Evolutionary conservation across 2,329 filamentous ascomycete species (phyloP), one percentile per base, ranked within the genome.

Genomic region (Pseudogymnoascus sp.): DNA sequence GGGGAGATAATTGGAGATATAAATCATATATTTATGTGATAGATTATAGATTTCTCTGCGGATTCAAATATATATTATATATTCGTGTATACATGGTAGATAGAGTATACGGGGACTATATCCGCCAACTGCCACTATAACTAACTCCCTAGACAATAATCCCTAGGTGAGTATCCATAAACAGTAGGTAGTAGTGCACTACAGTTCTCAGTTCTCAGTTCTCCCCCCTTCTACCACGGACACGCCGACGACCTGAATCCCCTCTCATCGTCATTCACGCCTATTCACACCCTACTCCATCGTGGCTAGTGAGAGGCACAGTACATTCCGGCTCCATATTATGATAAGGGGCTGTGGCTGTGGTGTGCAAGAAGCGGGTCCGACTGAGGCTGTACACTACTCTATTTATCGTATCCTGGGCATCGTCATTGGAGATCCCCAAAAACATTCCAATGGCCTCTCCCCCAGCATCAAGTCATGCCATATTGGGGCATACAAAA

Each of bases 261-360:
- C 40, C 7, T 16, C 24, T 4, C 43, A 16, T 53, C 43, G 24
- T 53, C 43, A 53, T 53, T 16, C 22, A 4, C 24, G 6, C 19
- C 11, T 7, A 4, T 16, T 7, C n/a, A n/a, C n/a, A n/a, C 41
- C n/a, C 16, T 40, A 24, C 19, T 43, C 40, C 43, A 53, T 53
- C 43, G 43, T 53, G 43, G 43, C 43, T 53, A 53, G 43, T 53
- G 43, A 53, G 6, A 12, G 24, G 24, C 24, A 53, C 43, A 28
- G 24, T n/a, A 11, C 22, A n/a, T 28, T 14, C 43, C 12, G 22
- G 22, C 22, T 26, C 43, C 43, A 28, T 26, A 50, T 12, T n/a
- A 50, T 31, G 43, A 53, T 53, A 53, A 53, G 24, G 43, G 43
- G 43, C 43, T 53, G 43, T 53, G 43, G 43, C 43, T 53, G 43